Evolutionary conservation across 257 asterid genomes (phyloP), one percentile per base, ranked within the genome.

Genomic region (Solanum chilense): DNA sequence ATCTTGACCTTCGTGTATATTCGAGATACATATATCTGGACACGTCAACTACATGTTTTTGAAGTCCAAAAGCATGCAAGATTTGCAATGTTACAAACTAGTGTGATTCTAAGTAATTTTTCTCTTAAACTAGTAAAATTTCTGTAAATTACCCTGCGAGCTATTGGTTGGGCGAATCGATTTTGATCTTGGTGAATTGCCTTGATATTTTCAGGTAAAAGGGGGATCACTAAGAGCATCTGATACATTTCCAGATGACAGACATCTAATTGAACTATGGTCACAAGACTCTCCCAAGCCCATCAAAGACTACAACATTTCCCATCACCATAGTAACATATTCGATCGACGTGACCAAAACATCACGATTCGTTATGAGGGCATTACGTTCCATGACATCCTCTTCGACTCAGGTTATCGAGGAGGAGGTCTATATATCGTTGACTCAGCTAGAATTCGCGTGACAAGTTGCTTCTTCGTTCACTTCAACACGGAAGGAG

Each of bases 201-300:
- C 5, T 82, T 42, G n/a, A 25, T 8, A 23, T 21, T 58, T 52
- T 69, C 45, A 92, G 96, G 90, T 94, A 75, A 89, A 89, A 88
- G 90, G 93, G 69, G 98, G 96, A 74, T 89, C 91, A 16, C 27
- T 94, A 33, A 87, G 92, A 23, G 96, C 97, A 88, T 92, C 96
- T 21, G 37, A 25, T 58, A 87, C 90, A 74, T 94, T 94, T 88
- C 96, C 95, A 31, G 90, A 81, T 3, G 91, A 93, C 37, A 41
- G 94, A 27, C 92, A 93, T 85, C 90, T 94, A 2, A 89, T 93
- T 71, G 96, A 94, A 20, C 90, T 94, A 31, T 92, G 93, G 91
- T 89, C 95, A 16, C 92, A 93, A 15, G 88, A 88, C 31, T 92
- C 95, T 9, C 86, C 5, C 0, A 88, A 89, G 83, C 5, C 20